A percentile compares a stretch with the other conserved stretches of the same genome.
Conservation (phyloP, 345 rosid genomes). For the Excoecaria cochinchinensis region DNA sequence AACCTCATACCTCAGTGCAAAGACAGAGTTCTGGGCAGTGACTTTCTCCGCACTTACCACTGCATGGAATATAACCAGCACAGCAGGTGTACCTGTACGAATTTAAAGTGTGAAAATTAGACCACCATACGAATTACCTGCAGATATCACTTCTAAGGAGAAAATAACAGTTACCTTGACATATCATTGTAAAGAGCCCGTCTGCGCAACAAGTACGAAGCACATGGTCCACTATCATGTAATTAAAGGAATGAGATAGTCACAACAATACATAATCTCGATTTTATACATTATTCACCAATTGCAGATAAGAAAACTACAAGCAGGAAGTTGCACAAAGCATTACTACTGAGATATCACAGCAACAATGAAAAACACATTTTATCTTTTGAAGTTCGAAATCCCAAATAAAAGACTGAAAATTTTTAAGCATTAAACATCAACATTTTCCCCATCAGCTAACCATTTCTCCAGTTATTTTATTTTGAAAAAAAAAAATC, state of each 20-base stretch:
- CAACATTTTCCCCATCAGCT: too few species aligned
- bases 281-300: background rate
- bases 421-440: too few species aligned
- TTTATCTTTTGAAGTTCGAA: too few species aligned
- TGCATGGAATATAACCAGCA: slow-evolving; percentile 72
- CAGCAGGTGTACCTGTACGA: slow-evolving; percentile 61
- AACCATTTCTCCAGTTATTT: too few species aligned
- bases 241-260: background rate
- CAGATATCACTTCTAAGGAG: background rate
- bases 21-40: slow-evolving; percentile 70
- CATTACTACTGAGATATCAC: too few species aligned
- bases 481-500: too few species aligned
- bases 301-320: background rate
- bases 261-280: background rate
- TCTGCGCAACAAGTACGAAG: slow-evolving; percentile 64
- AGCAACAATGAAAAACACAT: too few species aligned
- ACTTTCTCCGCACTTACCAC: slow-evolving; percentile 66
- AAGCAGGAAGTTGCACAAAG: background rate
- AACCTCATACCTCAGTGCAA: slow-evolving; percentile 56
- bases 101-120: background rate
- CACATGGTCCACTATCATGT: slow-evolving; percentile 54
- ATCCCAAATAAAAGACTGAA: too few species aligned
- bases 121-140: background rate
- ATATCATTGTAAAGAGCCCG: slow-evolving; percentile 70
- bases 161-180: slow-evolving; percentile 36